phyloP scores from a whole-genome alignment of 768 basidiomycete genomes.

The Porphyrellus cyaneotinctus region DNA sequence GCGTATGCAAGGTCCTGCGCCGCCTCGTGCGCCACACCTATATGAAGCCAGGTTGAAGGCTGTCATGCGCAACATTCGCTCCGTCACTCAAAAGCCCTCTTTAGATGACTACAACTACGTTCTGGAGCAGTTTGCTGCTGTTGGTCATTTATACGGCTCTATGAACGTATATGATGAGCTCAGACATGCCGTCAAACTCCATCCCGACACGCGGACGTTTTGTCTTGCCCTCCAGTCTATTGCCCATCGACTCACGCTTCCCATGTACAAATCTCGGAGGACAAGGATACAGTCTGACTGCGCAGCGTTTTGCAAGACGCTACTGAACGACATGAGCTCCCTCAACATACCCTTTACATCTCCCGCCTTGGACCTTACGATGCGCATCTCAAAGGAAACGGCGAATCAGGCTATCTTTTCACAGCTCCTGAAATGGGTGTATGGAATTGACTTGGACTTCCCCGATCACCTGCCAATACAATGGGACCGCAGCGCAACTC shows the following conservation, averaged over 20 bases:
- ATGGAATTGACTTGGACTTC: slow-evolving; percentile 72
- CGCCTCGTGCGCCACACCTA: slow-evolving; percentile 41
- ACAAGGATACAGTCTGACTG: slow-evolving; percentile 39
- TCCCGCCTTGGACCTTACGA: slow-evolving; percentile 59
- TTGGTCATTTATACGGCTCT: slow-evolving; percentile 63
- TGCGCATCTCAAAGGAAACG: slow-evolving; percentile 65
- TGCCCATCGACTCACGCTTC: slow-evolving; percentile 61
- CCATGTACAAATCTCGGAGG: slow-evolving; percentile 40
- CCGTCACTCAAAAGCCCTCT: slow-evolving; percentile 37
- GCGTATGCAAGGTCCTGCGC: slow-evolving; percentile 37
- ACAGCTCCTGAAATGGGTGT: slow-evolving; percentile 58
- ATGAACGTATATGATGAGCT: slow-evolving; percentile 62
- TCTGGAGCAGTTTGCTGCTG: slow-evolving; percentile 69
- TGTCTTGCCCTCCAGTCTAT: slow-evolving; percentile 65
- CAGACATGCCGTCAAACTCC: slow-evolving; percentile 35
- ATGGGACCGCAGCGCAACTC: slow-evolving; percentile 5
- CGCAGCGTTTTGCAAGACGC: slow-evolving; percentile 42
- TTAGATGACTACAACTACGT: slow-evolving; percentile 74
- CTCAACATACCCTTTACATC: slow-evolving; percentile 49
- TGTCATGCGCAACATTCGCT: slow-evolving; percentile 67
- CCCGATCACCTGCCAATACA: slow-evolving; percentile 59
- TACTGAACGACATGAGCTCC: slow-evolving; percentile 57
- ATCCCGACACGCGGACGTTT: slow-evolving; percentile 55
- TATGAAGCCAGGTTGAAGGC: slow-evolving; percentile 66
- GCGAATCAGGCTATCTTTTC: slow-evolving; percentile 54